A percentile compares a stretch with the other conserved stretches of the same genome.
Conservation (phyloP, 441 rosid genomes). For the Brassica hybrid region DNA sequence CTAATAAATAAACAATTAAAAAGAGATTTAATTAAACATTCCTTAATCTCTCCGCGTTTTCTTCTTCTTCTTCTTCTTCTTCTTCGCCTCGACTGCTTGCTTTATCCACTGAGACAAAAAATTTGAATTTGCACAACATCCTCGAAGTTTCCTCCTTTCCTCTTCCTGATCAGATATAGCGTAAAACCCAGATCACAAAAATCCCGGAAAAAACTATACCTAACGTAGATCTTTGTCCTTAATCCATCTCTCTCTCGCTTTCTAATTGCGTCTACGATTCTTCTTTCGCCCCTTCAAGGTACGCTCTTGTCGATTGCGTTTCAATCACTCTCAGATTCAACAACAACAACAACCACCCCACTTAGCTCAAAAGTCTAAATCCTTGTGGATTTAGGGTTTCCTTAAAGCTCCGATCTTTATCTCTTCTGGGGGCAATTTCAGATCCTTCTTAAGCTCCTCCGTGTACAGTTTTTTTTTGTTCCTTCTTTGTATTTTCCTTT, state of each 20-base stretch:
- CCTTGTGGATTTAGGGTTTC: slow-evolving; percentile 15
- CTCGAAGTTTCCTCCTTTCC: slow-evolving; percentile 5
- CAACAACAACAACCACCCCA: not conserved
- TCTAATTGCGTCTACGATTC: slow-evolving; percentile 22
- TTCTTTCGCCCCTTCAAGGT: not conserved
- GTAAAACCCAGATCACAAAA: slow-evolving; percentile 28
- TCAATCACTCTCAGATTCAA: slow-evolving; percentile 23
- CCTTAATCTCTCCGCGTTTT: slow-evolving; percentile 8
- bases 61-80: slow-evolving; percentile 22
- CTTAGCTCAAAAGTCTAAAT: not conserved
- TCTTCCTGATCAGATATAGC: slow-evolving; percentile 14
- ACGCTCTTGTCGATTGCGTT: slow-evolving; percentile 12
- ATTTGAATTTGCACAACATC: slow-evolving; percentile 11
- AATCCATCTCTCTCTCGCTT: not conserved
- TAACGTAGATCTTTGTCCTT: not conserved
- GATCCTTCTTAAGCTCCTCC: not conserved
- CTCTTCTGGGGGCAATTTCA: not conserved
- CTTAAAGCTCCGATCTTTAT: not conserved
- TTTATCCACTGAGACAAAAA: slow-evolving; percentile 12
- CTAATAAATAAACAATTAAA: not conserved
- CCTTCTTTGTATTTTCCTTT: not conserved
- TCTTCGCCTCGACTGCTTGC: slow-evolving; percentile 21
- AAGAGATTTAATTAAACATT: not conserved
- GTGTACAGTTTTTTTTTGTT: slow-evolving; percentile 7
- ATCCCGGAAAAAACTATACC: not conserved